Evolutionary conservation across 331 rosid species (phyloP).

Genomic region (Arachis monticola): DNA sequence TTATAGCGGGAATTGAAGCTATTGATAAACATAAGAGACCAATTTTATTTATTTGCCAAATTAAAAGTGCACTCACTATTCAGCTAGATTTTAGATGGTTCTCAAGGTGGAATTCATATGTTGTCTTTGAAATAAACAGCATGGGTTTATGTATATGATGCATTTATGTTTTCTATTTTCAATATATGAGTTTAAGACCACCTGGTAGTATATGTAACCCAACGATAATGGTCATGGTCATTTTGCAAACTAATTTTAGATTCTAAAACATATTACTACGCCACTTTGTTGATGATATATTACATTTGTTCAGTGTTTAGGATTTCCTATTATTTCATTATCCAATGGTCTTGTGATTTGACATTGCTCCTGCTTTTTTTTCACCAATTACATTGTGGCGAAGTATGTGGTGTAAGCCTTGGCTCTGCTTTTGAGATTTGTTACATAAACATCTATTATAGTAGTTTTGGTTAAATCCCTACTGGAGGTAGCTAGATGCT

Average conservation of each 20-base stretch:
- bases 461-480: slow-evolving; percentile 22
- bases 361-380: background rate
- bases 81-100: background rate
- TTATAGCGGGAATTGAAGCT: background rate
- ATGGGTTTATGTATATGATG: background rate
- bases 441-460: slow-evolving; percentile 14
- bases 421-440: slow-evolving; percentile 14
- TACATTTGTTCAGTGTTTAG: background rate
- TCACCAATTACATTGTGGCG: slow-evolving; percentile 22
- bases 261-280: background rate
- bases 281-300: slow-evolving; percentile 9
- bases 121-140: background rate
- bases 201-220: background rate
- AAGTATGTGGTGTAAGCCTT: background rate
- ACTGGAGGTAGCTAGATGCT: slow-evolving; percentile 10
- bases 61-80: background rate
- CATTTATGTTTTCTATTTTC: too few species aligned
- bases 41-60: slow-evolving; percentile 3
- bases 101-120: background rate
- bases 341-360: slow-evolving; percentile 13
- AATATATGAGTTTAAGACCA: background rate
- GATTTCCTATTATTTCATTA: slow-evolving; percentile 13
- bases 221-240: background rate
- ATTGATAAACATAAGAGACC: slow-evolving; percentile 2
- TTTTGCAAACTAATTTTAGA: slow-evolving; percentile 1